Conservation (phyloP, 1,284 basidiomycete genomes). For the Ganoderma lucidum region DNA sequence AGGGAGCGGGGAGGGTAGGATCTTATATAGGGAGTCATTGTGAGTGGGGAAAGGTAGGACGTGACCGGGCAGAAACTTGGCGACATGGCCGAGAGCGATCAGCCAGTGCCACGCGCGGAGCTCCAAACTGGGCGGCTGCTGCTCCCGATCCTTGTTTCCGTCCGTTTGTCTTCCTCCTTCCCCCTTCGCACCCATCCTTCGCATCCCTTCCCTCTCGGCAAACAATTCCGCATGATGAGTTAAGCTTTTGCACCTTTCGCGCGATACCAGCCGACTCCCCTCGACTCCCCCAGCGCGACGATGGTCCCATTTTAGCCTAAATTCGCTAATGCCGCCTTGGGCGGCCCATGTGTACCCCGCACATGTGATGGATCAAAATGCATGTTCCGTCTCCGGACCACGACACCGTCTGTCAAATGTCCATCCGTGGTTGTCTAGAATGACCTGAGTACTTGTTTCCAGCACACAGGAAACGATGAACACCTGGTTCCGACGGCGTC, state of each 20-base stretch:
- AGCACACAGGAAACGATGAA: neutral
- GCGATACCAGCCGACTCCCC: neutral
- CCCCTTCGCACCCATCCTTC: conserved; percentile 19
- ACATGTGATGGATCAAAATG: conserved; percentile 29
- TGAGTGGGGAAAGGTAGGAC: conserved; percentile 18
- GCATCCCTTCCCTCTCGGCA: conserved; percentile 14
- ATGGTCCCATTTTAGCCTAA: neutral
- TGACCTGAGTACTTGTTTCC: neutral
- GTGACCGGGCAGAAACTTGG: conserved; percentile 24
- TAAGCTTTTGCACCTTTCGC: conserved; percentile 26
- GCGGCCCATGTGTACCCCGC: conserved; percentile 17
- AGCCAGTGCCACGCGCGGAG: conserved; percentile 15
- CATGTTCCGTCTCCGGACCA: neutral
- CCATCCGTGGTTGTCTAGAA: neutral
- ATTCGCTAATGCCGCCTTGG: neutral
- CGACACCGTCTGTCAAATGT: neutral
- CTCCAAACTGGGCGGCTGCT: conserved; percentile 20
- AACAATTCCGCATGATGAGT: conserved; percentile 22
- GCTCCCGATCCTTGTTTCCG: conserved; percentile 19
- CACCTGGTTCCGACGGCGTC: neutral
- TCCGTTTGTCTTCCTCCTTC: conserved; percentile 12
- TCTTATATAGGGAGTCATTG: conserved; percentile 31
- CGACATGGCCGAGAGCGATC: conserved; percentile 31
- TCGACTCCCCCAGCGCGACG: neutral
- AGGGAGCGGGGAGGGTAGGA: conserved; percentile 9